Percentiles rank a stretch among this genome's conserved stretches.
These are phyloP conservation scores for Tremella fuciformis DNA, from an alignment of 768 basidiomycete genomes.

Conservation along the genomic window DNA sequence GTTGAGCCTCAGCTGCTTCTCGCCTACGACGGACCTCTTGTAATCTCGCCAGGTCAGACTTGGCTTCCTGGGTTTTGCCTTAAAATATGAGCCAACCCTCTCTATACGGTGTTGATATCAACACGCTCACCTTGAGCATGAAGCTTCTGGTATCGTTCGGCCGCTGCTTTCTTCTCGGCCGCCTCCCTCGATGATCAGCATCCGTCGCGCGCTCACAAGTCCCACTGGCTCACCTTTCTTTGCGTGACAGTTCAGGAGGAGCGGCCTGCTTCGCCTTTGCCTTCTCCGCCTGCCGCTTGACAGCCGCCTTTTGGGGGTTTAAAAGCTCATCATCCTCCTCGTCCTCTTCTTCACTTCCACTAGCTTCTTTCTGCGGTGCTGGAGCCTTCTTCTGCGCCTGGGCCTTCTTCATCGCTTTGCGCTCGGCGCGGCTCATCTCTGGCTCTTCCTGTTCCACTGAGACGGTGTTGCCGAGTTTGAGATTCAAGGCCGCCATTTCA, in stretches of 20 bases:
- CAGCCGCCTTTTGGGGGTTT: constrained; percentile 19
- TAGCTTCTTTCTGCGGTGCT: constrained; percentile 36
- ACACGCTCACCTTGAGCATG: constrained; percentile 48
- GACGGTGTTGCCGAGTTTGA: constrained; percentile 53
- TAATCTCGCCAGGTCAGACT: constrained; percentile 79
- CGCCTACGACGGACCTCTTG: constrained; percentile 81
- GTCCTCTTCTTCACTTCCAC: constrained; percentile 26
- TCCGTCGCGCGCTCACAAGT: constrained; percentile 55
- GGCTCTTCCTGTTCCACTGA: constrained; percentile 36
- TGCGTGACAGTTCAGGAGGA: constrained; percentile 39
- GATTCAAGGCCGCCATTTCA: constrained; percentile 39
- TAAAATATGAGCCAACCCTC: constrained; percentile 53
- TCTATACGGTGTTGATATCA: background rate
- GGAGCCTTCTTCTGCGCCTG: constrained; percentile 55
- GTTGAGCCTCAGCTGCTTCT: constrained; percentile 79
- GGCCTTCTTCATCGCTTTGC: constrained; percentile 80
- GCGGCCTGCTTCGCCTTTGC: constrained; percentile 23
- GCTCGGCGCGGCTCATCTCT: constrained; percentile 68
- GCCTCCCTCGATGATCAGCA: constrained; percentile 63
- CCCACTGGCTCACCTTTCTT: constrained; percentile 46
- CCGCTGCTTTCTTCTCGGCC: constrained; percentile 86
- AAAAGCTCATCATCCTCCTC: constrained; percentile 20
- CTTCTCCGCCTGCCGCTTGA: constrained; percentile 26
- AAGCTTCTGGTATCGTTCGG: constrained; percentile 87
- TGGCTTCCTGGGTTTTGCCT: constrained; percentile 89